Base-by-base conservation (phyloP, 2,329 filamentous ascomycete species). In the Dactylonectria estremocensis region DNA sequence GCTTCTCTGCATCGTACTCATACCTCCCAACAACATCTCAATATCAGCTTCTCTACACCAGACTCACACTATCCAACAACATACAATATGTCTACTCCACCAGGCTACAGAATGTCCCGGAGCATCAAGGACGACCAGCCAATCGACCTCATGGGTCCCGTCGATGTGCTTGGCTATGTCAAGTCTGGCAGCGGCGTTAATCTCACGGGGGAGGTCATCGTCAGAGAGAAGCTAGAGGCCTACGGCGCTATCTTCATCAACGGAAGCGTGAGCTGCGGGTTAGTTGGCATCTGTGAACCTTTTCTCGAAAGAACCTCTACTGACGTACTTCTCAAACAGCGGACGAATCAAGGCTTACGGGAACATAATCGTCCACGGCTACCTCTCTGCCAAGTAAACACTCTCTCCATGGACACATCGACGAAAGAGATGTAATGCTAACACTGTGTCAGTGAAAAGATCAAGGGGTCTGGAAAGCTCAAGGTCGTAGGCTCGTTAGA, bases 111-210 rank as follows among this genome's bases (percentile, higher is more conserved):
- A 60, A 80, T 78, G 66, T 81, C 78, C 16, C 79, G 78, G 62
- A 81, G 79, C 69, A 82, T 86, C 73, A 80, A 80, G 69, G 84
- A 81, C 57, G 84, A 85, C 40, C 73, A 79, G 16, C 77, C 81
- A 40, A 70, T 86, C 61, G 72, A 78, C 24, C 77, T 86, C 6
- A 71, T 76, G 3, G 85, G 85, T 1, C 85, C 85, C 9, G 76
- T 86, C 68, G 84, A 87, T 65, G 81, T 88, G 20, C 78, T 80
- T 24, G 83, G 83, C 11, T 85, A 83, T 3, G 82, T 88, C 72
- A 81, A 82, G 68, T 84, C 82, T 6, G 83, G 82, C 58, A 81
- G 84, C 7, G 81, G 80, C 31, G 81, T 87, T 57, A 80, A 75
- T 14, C 80, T 88, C 28, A 74, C 80, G 4, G 85, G 84, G 3